Percentiles rank a stretch among this genome's conserved stretches.
Evolutionary conservation across 148 eudicot genomes (phyloP).

Genomic region (Spergularia marina): DNA sequence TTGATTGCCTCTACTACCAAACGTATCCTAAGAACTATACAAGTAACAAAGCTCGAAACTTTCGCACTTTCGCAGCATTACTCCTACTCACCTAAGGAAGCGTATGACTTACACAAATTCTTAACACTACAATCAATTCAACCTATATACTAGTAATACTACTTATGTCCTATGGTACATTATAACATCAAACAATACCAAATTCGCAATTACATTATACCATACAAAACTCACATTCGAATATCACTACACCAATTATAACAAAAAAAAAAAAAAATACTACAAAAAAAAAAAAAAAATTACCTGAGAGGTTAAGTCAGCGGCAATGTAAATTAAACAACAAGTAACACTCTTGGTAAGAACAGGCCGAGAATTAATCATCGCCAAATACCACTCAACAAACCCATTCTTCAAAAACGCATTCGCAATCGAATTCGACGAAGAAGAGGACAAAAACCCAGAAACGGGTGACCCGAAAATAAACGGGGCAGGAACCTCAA

Average conservation of each 20-base stretch:
- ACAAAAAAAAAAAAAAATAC: neutral
- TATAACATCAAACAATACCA: no score
- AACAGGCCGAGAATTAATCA: constrained; percentile 70
- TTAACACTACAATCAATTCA: neutral
- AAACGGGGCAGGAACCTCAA: constrained; percentile 27
- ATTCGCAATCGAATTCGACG: neutral
- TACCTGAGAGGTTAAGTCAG: constrained; percentile 93
- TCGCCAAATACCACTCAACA: constrained; percentile 76
- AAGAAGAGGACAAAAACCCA: neutral
- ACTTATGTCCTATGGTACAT: neutral
- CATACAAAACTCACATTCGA: neutral
- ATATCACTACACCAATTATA: neutral
- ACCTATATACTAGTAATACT: neutral
- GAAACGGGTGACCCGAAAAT: neutral
- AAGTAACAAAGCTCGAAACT: no score
- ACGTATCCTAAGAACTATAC: no score
- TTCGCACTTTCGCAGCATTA: no score
- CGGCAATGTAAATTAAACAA: constrained; percentile 64
- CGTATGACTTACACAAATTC: neutral
- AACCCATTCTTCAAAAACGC: constrained; percentile 31
- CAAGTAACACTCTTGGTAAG: constrained; percentile 75
- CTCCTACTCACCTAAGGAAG: no score
- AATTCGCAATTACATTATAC: neutral
- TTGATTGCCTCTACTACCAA: no score
- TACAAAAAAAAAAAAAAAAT: neutral